phyloP scores from a whole-genome alignment of 129 eudicot genomes.

The Solidago caesia region DNA sequence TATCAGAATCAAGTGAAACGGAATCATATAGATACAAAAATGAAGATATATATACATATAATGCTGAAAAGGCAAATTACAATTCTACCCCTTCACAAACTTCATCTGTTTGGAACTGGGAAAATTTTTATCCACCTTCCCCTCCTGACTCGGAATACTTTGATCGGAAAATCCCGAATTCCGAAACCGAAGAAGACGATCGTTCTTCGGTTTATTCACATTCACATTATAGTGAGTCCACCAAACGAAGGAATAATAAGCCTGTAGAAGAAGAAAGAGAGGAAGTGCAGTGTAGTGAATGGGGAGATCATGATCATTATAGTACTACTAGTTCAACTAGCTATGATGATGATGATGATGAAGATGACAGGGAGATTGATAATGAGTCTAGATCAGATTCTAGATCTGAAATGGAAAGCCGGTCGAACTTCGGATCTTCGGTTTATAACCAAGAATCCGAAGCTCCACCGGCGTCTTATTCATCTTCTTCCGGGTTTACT shows the following conservation, averaged over 20 bases:
- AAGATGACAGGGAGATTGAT: constrained; percentile 52
- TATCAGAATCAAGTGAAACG: constrained; percentile 69
- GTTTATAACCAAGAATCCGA: constrained; percentile 43
- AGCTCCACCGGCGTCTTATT: constrained; percentile 26
- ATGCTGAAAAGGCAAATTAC: constrained; percentile 48
- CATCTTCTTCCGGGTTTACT: no score
- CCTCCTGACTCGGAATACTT: constrained; percentile 85
- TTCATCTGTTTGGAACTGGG: constrained; percentile 97
- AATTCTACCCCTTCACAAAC: constrained; percentile 70
- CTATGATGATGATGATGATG: constrained; percentile 17
- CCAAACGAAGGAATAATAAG: neutral
- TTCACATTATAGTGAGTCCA: neutral
- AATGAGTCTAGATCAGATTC: constrained; percentile 70
- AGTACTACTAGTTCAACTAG: constrained; percentile 57
- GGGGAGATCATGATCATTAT: constrained; percentile 71
- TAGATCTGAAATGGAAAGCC: constrained; percentile 64
- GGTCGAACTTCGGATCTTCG: constrained; percentile 67
- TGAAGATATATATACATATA: constrained; percentile 41
- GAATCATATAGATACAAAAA: constrained; percentile 23
- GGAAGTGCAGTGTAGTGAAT: constrained; percentile 89
- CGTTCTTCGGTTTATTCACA: constrained; percentile 22
- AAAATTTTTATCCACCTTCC: constrained; percentile 88
- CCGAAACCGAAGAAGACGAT: constrained; percentile 30
- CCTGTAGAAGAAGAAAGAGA: constrained; percentile 55
- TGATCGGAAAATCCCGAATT: constrained; percentile 28